phyloP scores from a whole-genome alignment of 495 filamentous ascomycete genomes.

The Gamarada debralockiae region DNA sequence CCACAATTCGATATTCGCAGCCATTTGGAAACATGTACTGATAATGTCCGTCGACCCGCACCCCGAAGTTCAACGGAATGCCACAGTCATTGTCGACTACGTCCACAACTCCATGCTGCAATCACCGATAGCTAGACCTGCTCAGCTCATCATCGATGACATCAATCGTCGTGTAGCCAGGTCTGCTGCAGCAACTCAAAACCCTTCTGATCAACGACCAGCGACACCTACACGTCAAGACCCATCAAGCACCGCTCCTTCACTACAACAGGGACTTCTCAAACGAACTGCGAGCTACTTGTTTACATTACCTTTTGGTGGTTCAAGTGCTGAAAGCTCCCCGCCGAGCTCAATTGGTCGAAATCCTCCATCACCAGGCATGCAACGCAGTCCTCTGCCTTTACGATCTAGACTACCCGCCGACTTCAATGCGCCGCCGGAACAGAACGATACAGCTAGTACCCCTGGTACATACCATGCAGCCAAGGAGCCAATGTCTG shows the following conservation, averaged over 20 bases:
- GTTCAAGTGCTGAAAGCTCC: constrained; percentile 26
- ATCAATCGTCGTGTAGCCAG: constrained; percentile 58
- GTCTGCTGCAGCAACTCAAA: constrained; percentile 40
- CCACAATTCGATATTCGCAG: constrained; percentile 82
- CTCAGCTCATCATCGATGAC: constrained; percentile 72
- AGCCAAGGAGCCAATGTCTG: constrained; percentile 70
- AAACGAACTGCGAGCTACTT: constrained; percentile 52
- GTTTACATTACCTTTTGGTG: constrained; percentile 54
- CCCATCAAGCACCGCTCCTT: constrained; percentile 34
- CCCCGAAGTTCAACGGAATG: constrained; percentile 85
- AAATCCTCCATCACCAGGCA: constrained; percentile 21
- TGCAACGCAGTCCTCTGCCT: constrained; percentile 30
- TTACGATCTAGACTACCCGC: constrained; percentile 55
- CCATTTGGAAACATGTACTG: constrained; percentile 90
- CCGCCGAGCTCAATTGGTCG: constrained; percentile 26
- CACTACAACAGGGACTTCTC: constrained; percentile 41
- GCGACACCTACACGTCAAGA: constrained; percentile 34
- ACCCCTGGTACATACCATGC: constrained; percentile 70
- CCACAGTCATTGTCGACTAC: constrained; percentile 75
- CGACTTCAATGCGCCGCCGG: constrained; percentile 67
- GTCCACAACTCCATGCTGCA: constrained; percentile 72
- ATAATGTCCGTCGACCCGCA: constrained; percentile 91
- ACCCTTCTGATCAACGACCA: constrained; percentile 34
- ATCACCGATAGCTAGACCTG: constrained; percentile 66
- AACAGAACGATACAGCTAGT: constrained; percentile 68